A percentile compares a stretch with the other conserved stretches of the same genome.
Conservation (phyloP, 768 basidiomycete species). For the Rhodotorula graminis region DNA sequence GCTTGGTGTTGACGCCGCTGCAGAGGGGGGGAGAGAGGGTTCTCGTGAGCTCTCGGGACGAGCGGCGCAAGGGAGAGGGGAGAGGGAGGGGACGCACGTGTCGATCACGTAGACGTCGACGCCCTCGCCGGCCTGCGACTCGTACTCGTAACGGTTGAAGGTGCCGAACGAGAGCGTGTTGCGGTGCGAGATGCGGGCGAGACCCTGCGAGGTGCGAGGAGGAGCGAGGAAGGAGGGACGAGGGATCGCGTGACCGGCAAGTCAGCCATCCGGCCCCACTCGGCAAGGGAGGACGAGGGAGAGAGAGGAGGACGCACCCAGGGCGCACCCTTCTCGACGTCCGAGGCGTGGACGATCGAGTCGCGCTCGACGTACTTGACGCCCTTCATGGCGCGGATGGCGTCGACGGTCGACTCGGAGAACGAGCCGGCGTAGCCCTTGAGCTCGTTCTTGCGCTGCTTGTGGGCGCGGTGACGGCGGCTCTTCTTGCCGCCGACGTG, state of each 20-base stretch:
- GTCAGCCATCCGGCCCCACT: neutral
- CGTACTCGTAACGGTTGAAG: slow-evolving; percentile 73
- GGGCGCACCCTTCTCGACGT: slow-evolving; percentile 60
- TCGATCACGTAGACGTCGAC: slow-evolving; percentile 71
- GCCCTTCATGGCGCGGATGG: slow-evolving; percentile 76
- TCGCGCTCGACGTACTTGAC: slow-evolving; percentile 90
- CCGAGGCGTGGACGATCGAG: slow-evolving; percentile 78
- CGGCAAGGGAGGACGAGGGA: neutral
- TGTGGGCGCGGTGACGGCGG: slow-evolving; percentile 7
- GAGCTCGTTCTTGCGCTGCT: slow-evolving; percentile 15
- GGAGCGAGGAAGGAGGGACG: slow-evolving; percentile 30
- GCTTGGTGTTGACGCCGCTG: slow-evolving; percentile 81
- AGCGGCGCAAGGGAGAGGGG: neutral
- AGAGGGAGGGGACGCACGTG: slow-evolving; percentile 42
- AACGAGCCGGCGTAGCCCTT: slow-evolving; percentile 43
- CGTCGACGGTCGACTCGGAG: slow-evolving; percentile 58
- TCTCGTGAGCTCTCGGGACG: too few species aligned
- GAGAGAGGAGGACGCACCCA: slow-evolving; percentile 60
- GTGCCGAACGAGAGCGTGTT: slow-evolving; percentile 67
- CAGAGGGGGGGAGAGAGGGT: neutral
- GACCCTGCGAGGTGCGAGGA: slow-evolving; percentile 58
- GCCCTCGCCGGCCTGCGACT: slow-evolving; percentile 71
- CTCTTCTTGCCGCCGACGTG: slow-evolving; percentile 35
- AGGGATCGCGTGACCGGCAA: neutral
- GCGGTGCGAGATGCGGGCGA: slow-evolving; percentile 90